These are phyloP conservation scores for Chlamydomonas reinhardtii DNA, from an alignment of 163 green algal genomes.

Conservation along the genomic window DNA sequence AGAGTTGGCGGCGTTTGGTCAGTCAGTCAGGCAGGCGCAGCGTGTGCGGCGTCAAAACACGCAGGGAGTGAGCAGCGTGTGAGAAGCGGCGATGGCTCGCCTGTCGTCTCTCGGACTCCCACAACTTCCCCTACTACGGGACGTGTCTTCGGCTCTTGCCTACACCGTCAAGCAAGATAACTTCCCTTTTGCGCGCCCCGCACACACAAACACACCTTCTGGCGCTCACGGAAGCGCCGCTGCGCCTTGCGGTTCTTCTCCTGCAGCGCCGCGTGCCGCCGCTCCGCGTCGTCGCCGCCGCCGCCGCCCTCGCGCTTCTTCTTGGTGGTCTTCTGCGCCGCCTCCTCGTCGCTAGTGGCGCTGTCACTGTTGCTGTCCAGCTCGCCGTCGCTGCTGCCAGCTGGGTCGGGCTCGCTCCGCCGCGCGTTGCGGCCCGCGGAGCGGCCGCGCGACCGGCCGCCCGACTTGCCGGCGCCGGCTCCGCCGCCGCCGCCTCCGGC, in stretches of 20 bases:
- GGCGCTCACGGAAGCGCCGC: slow-evolving; percentile 82
- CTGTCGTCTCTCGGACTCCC: too few species aligned
- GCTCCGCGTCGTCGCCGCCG: slow-evolving; percentile 62
- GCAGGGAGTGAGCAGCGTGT: too few species aligned
- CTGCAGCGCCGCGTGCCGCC: slow-evolving; percentile 74
- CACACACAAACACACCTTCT: slow-evolving; percentile 84
- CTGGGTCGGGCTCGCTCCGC: slow-evolving; percentile 6
- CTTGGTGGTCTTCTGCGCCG: slow-evolving; percentile 50
- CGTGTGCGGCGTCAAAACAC: too few species aligned
- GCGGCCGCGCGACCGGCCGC: not conserved
- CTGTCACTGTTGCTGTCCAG: slow-evolving; percentile 46
- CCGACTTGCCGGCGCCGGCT: not conserved
- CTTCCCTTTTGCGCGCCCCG: too few species aligned
- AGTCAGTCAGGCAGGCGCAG: not conserved
- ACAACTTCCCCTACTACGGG: too few species aligned
- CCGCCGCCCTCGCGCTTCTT: slow-evolving; percentile 53
- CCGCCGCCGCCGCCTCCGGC: not conserved
- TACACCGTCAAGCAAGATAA: too few species aligned
- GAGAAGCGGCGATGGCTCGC: too few species aligned
- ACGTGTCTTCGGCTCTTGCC: too few species aligned
- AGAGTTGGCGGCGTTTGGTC: too few species aligned
- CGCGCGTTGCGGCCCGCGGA: not conserved
- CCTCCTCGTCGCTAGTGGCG: slow-evolving; percentile 38
- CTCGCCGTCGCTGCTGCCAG: slow-evolving; percentile 38
- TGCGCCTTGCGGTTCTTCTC: slow-evolving; percentile 88